Conservation (phyloP, 306 rosid genomes). For the Vachellia pachyceras region DNA sequence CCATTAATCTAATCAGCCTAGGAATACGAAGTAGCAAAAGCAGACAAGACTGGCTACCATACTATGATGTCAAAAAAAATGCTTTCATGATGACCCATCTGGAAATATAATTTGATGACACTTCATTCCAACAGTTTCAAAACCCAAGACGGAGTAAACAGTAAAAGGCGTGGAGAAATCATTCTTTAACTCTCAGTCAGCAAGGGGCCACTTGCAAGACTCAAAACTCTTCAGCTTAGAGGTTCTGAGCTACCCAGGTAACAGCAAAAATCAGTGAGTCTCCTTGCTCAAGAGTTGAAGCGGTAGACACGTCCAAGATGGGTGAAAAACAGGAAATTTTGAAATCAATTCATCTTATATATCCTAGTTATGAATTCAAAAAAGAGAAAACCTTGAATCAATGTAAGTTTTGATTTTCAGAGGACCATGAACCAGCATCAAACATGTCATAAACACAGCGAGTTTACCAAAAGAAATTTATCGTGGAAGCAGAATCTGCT, state of each 20-base stretch:
- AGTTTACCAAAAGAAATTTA: constrained; percentile 20
- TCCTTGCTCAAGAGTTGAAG: not conserved
- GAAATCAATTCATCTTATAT: not conserved
- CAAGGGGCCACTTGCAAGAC: constrained; percentile 27
- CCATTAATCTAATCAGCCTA: constrained; percentile 28
- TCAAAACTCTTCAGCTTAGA: constrained; percentile 16
- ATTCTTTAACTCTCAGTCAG: constrained; percentile 34
- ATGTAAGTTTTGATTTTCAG: not conserved
- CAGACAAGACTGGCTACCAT: constrained; percentile 30
- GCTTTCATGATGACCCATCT: constrained; percentile 30
- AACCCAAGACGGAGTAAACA: constrained; percentile 11
- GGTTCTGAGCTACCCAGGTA: not conserved
- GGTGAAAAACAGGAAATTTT: not conserved
- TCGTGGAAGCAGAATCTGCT: not conserved
- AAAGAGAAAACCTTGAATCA: constrained; percentile 22
- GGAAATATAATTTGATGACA: not conserved
- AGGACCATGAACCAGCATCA: constrained; percentile 30
- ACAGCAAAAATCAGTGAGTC: constrained; percentile 26
- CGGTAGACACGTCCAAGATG: not conserved
- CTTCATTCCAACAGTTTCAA: constrained; percentile 35
- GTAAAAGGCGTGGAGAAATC: constrained; percentile 5
- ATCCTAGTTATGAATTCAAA: constrained; percentile 22
- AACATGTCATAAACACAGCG: constrained; percentile 47
- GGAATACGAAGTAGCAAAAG: constrained; percentile 33
- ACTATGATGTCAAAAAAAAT: constrained; percentile 26